Conservation (phyloP, 768 basidiomycete genomes). For the Roridomyces roridus region DNA sequence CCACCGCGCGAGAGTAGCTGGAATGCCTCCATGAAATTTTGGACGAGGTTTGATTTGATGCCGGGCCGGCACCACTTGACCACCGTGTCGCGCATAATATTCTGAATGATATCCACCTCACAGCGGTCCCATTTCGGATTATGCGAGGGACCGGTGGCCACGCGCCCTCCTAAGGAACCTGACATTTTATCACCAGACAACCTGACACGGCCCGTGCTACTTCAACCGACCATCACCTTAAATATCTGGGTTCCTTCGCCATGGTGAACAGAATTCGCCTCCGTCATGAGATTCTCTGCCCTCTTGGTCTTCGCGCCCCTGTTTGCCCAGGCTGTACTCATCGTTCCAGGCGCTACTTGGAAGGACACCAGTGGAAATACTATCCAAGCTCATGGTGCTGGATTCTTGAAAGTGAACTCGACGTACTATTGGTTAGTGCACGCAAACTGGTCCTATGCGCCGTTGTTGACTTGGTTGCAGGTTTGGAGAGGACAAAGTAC, state of each 20-base stretch:
- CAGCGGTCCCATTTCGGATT: too few relatives aligned
- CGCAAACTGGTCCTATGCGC: too few relatives aligned
- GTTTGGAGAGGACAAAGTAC: conserved; percentile 62
- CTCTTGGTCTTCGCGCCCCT: conserved; percentile 22
- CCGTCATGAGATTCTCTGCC: conserved; percentile 14
- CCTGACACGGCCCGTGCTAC: neutral
- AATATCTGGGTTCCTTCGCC: neutral
- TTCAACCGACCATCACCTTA: conserved; percentile 14
- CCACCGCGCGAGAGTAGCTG: conserved; percentile 90
- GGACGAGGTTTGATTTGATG: neutral
- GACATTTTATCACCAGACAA: conserved; percentile 6
- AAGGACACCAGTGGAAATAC: conserved; percentile 64
- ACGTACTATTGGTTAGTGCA: conserved; percentile 56
- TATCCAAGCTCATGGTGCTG: conserved; percentile 58
- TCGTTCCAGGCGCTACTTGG: conserved; percentile 69
- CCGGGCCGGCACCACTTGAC: neutral
- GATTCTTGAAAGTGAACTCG: conserved; percentile 47
- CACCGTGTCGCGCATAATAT: too few relatives aligned
- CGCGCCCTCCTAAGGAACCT: too few relatives aligned
- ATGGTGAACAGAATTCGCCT: neutral
- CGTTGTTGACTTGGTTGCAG: too few relatives aligned
- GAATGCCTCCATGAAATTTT: conserved; percentile 78
- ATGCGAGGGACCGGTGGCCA: too few relatives aligned
- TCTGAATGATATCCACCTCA: too few relatives aligned
- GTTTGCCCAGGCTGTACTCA: conserved; percentile 43